Conservation (phyloP, 495 filamentous ascomycete genomes). For the Talaromyces proteolyticus region DNA sequence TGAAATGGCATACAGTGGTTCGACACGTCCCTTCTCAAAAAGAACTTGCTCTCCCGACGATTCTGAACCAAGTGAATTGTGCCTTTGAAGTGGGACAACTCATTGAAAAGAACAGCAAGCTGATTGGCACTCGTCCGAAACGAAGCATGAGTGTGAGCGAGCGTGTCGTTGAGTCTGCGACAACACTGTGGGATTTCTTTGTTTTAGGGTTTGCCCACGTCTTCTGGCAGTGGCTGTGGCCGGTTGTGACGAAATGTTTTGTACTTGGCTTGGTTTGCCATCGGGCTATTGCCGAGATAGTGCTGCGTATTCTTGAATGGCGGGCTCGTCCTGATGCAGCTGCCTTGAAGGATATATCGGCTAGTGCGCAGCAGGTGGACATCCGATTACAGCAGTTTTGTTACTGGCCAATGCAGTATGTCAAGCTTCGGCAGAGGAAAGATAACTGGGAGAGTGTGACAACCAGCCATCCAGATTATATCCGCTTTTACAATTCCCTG, state of each 20-base stretch:
- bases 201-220: constrained; percentile 64
- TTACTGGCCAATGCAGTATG: constrained; percentile 97
- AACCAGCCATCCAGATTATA: constrained; percentile 94
- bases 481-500: constrained; percentile 96
- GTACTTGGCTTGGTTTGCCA: constrained; percentile 75
- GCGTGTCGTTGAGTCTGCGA: constrained; percentile 89
- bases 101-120: constrained; percentile 78
- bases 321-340: constrained; percentile 71
- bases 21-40: constrained; percentile 72
- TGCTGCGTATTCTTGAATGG: constrained; percentile 83
- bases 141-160: constrained; percentile 89
- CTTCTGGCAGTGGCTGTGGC: constrained; percentile 71
- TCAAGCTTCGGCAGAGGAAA: constrained; percentile 81
- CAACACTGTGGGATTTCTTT: constrained; percentile 71
- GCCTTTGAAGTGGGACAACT: constrained; percentile 80
- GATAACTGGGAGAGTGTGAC: constrained; percentile 95
- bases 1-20: constrained; percentile 80
- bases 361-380: constrained; percentile 97
- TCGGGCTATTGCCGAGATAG: constrained; percentile 71
- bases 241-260: constrained; percentile 66
- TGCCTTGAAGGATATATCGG: constrained; percentile 91
- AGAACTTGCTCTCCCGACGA: constrained; percentile 70
- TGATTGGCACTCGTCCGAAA: constrained; percentile 74
- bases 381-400: constrained; percentile 98
- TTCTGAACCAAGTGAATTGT: constrained; percentile 95